Evolutionary conservation across 805 yeast species (phyloP).

Genomic region (Babjeviella inositovora): DNA sequence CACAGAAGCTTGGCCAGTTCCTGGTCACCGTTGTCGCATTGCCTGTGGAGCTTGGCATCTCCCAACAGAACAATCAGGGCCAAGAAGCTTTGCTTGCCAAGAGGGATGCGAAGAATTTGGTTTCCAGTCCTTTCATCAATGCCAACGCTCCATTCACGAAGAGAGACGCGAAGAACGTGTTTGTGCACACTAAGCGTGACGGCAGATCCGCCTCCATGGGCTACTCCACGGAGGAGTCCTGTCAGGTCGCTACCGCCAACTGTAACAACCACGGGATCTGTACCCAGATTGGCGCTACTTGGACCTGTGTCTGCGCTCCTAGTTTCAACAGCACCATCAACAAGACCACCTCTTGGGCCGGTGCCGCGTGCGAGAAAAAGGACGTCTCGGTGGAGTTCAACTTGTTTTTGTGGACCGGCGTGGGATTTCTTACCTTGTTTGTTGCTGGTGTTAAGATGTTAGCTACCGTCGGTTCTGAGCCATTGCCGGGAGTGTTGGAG

Average conservation of each 20-base stretch:
- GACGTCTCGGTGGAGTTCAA: slow-evolving; percentile 55
- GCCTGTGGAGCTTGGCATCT: too few species aligned
- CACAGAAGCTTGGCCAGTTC: too few species aligned
- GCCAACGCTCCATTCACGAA: too few species aligned
- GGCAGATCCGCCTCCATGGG: too few species aligned
- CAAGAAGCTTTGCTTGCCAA: too few species aligned
- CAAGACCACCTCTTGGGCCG: slow-evolving; percentile 37
- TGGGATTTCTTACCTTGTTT: slow-evolving; percentile 27
- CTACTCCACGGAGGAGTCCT: slow-evolving; percentile 30
- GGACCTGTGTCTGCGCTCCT: slow-evolving; percentile 34
- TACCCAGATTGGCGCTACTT: slow-evolving; percentile 20
- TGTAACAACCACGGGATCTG: slow-evolving; percentile 43
- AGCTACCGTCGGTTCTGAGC: slow-evolving; percentile 35
- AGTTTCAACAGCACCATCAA: slow-evolving; percentile 20
- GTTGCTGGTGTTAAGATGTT: slow-evolving; percentile 37
- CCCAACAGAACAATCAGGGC: too few species aligned
- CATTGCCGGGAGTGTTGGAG: slow-evolving; percentile 53
- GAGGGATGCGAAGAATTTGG: too few species aligned
- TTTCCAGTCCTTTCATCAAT: too few species aligned
- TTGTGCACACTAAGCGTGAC: too few species aligned
- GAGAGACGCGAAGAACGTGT: too few species aligned
- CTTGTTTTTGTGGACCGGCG: slow-evolving; percentile 50
- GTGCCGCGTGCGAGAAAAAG: slow-evolving; percentile 45
- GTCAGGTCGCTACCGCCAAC: slow-evolving; percentile 25
- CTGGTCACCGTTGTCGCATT: too few species aligned